phyloP scores from a whole-genome alignment of 495 filamentous ascomycete genomes.

The Tuber umbilicatum region DNA sequence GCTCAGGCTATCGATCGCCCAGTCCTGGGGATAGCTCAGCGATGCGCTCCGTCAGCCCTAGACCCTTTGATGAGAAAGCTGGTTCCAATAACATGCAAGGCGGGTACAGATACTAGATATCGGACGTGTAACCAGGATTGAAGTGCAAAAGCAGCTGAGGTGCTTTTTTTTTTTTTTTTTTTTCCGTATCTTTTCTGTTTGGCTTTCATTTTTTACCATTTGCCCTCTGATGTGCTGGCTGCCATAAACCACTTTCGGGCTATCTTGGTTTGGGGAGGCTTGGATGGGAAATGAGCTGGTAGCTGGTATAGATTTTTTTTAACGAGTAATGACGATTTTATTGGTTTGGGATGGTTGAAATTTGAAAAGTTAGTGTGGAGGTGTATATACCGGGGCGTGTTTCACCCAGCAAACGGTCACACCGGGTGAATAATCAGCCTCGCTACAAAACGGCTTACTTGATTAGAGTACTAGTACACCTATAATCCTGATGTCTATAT shows the following conservation, averaged over 20 bases:
- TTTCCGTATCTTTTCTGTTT: not conserved
- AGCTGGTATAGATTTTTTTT: not conserved
- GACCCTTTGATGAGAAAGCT: conserved; percentile 30
- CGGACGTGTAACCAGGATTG: not conserved
- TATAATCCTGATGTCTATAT: too few species aligned
- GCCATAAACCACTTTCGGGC: not conserved
- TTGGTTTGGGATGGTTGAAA: not conserved
- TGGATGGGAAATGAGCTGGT: not conserved
- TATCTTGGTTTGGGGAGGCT: not conserved
- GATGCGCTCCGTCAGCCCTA: conserved; percentile 26
- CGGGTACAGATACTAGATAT: conserved; percentile 27
- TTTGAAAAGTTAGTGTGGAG: not conserved
- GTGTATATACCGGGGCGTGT: too few species aligned
- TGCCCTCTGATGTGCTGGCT: not conserved
- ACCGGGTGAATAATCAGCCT: too few species aligned
- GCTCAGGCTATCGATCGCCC: not conserved
- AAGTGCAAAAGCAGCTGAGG: not conserved
- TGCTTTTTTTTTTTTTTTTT: not conserved
- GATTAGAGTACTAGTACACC: too few species aligned
- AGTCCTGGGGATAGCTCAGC: not conserved
- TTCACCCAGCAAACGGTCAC: too few species aligned
- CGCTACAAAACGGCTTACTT: too few species aligned
- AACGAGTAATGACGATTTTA: not conserved
- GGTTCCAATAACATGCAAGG: conserved; percentile 12
- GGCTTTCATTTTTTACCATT: not conserved